Evolutionary conservation across 2,329 filamentous ascomycete species (phyloP).

Genomic region (Grosmannia serpens): DNA sequence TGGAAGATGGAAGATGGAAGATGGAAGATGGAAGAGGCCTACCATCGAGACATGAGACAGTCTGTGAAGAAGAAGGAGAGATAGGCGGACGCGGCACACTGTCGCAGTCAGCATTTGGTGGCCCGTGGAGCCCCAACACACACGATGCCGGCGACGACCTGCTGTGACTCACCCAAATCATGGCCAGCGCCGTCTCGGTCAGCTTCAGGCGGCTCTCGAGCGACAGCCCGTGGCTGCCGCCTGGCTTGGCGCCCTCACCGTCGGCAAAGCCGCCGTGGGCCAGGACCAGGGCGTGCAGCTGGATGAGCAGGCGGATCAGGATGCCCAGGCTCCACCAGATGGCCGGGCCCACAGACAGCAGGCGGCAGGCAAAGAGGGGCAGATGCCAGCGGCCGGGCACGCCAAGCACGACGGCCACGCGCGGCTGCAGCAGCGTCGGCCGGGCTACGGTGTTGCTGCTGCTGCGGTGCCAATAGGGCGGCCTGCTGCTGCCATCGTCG

Average conservation of each 20-base stretch:
- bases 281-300: constrained; percentile 33
- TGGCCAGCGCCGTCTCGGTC: constrained; percentile 59
- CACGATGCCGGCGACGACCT: not conserved
- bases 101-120: constrained; percentile 6
- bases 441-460: constrained; percentile 10
- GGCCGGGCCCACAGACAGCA: constrained; percentile 58
- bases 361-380: constrained; percentile 60
- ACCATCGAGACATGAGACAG: constrained; percentile 77
- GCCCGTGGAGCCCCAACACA: too few species aligned
- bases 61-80: constrained; percentile 76
- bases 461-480: too few species aligned
- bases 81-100: constrained; percentile 69
- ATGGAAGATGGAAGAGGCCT: constrained; percentile 12
- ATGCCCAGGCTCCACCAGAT: constrained; percentile 62
- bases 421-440: constrained; percentile 53
- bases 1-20: not conserved
- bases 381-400: constrained; percentile 63
- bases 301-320: constrained; percentile 54
- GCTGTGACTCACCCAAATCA: constrained; percentile 49
- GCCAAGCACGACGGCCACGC: constrained; percentile 66
- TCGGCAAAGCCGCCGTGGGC: constrained; percentile 6
- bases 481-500: constrained; percentile 3
- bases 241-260: not conserved
- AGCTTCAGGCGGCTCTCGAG: constrained; percentile 40
- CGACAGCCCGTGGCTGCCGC: constrained; percentile 8